Percentiles rank a stretch among this genome's conserved stretches.
These are phyloP conservation scores for Mucor sp. DNA, from an alignment of 371 early-diverging fungal genomes.

Conservation along the genomic window DNA sequence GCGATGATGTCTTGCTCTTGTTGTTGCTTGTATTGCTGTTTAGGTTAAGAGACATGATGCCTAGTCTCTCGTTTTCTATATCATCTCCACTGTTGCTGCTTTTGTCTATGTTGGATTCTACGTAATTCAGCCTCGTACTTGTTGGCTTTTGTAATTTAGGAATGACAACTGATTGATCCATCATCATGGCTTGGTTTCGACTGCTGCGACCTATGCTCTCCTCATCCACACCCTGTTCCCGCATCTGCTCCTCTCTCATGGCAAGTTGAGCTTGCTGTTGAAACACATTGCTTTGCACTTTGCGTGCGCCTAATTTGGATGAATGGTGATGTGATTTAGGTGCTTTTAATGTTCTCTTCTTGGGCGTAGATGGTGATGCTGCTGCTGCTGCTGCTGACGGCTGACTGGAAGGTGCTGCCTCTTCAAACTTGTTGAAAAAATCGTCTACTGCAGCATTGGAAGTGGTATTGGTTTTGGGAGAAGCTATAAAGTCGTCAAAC, in stretches of 20 bases:
- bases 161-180: background rate
- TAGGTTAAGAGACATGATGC: constrained; percentile 9
- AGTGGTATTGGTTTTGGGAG: background rate
- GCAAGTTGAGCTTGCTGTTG: constrained; percentile 22
- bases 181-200: background rate
- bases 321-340: background rate
- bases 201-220: constrained; percentile 13
- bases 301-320: constrained; percentile 22
- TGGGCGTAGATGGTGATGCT: background rate
- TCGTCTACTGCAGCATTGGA: constrained; percentile 13
- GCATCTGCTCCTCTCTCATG: constrained; percentile 12
- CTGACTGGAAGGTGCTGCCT: background rate
- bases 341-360: constrained; percentile 10
- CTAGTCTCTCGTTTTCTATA: constrained; percentile 7
- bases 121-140: background rate
- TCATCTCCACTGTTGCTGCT: background rate
- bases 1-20: background rate
- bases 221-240: constrained; percentile 10
- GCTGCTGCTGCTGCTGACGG: background rate
- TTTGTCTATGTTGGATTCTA: background rate
- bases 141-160: constrained; percentile 22
- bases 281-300: constrained; percentile 22
- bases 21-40: background rate
- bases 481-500: background rate
- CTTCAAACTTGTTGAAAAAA: constrained; percentile 17